Evolutionary conservation across 148 eudicot species (phyloP).

Genomic region (Rhododendron ferrugineum): DNA sequence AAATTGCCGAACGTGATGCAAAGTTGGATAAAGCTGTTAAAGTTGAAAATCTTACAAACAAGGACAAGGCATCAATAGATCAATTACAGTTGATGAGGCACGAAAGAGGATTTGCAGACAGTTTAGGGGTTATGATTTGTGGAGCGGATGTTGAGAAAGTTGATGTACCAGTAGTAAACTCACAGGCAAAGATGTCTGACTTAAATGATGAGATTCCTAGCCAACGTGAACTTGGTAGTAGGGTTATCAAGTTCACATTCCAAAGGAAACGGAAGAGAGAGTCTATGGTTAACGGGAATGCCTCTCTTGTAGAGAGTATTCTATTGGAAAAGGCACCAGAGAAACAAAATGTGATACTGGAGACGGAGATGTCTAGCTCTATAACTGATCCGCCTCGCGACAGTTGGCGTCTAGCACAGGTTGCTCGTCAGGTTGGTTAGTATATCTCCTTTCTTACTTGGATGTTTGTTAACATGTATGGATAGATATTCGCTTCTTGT

Average conservation of each 20-base stretch:
- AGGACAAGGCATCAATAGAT: slow-evolving; percentile 19
- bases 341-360: slow-evolving; percentile 24
- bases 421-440: slow-evolving; percentile 30
- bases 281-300: slow-evolving; percentile 14
- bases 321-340: slow-evolving; percentile 24
- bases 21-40: slow-evolving; percentile 18
- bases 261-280: slow-evolving; percentile 55
- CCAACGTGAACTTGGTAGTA: slow-evolving; percentile 31
- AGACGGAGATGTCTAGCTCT: slow-evolving; percentile 24
- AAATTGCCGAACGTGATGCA: slow-evolving; percentile 12
- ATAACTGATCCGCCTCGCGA: slow-evolving; percentile 42
- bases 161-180: slow-evolving; percentile 11
- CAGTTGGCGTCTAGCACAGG: slow-evolving; percentile 50
- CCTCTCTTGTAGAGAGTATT: slow-evolving; percentile 23
- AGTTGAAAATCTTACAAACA: slow-evolving; percentile 6
- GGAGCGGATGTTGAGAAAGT: slow-evolving; percentile 20
- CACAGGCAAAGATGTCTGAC: slow-evolving; percentile 20
- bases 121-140: slow-evolving; percentile 15
- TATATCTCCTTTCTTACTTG: not conserved
- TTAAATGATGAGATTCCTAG: slow-evolving; percentile 20
- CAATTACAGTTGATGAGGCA: slow-evolving; percentile 20
- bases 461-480: not conserved
- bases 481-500: not conserved
- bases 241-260: slow-evolving; percentile 45
- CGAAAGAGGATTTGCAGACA: slow-evolving; percentile 20